phyloP scores from a whole-genome alignment of 495 filamentous ascomycete species.

The Hypoxylon lenormandii region DNA sequence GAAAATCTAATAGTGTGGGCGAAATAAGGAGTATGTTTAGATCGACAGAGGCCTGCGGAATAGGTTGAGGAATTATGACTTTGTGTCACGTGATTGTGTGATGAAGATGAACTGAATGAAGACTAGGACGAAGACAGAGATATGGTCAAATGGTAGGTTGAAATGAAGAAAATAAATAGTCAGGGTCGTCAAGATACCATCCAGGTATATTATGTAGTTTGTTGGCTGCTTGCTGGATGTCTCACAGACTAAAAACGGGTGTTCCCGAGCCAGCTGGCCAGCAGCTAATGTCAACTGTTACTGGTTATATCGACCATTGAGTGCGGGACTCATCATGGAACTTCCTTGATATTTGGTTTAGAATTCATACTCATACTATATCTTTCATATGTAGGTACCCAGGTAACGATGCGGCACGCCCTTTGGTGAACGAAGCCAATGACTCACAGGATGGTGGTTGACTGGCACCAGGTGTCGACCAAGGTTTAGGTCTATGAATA shows the following conservation, averaged over 20 bases:
- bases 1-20: not conserved
- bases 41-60: not conserved
- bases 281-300: conserved; percentile 8
- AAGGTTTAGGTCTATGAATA: not conserved
- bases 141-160: too few species aligned
- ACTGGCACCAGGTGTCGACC: not conserved
- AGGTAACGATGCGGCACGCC: not conserved
- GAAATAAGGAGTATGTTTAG: not conserved
- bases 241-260: not conserved
- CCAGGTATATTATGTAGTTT: too few species aligned
- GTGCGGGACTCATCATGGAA: too few species aligned
- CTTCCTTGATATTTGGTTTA: too few species aligned
- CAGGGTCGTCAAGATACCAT: too few species aligned
- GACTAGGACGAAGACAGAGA: too few species aligned
- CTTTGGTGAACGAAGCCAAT: conserved; percentile 10
- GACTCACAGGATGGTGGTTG: conserved; percentile 16
- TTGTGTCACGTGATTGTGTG: not conserved
- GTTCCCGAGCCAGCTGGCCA: conserved; percentile 5
- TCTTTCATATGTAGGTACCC: too few species aligned
- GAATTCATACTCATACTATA: too few species aligned
- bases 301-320: too few species aligned
- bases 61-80: not conserved
- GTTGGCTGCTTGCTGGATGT: not conserved
- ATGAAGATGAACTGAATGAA: not conserved
- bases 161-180: too few species aligned